Percentiles rank a stretch among this genome's conserved stretches.
Conservation (phyloP, 2,329 filamentous ascomycete genomes). For the Nothophaeocryptopus gaeumannii region DNA sequence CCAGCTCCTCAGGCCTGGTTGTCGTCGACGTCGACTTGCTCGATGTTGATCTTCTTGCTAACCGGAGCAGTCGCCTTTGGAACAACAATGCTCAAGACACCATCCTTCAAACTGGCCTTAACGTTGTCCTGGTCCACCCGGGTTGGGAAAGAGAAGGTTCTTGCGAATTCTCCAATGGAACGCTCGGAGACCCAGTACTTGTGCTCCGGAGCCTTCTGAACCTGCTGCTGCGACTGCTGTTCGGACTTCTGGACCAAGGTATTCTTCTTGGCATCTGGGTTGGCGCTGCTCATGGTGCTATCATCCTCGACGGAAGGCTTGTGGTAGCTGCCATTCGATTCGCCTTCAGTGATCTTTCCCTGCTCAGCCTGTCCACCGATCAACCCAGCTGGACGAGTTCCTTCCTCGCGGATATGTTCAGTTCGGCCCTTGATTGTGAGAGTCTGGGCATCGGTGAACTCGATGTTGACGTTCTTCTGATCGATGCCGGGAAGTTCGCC, state of each 20-base stretch:
- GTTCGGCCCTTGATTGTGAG: constrained; percentile 67
- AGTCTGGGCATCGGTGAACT: constrained; percentile 75
- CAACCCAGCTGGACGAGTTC: constrained; percentile 49
- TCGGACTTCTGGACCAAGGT: constrained; percentile 29
- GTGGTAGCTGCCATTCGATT: constrained; percentile 40
- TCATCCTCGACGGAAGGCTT: constrained; percentile 68
- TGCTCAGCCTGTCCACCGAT: constrained; percentile 34
- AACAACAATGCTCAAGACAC: constrained; percentile 56
- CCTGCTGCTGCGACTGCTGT: constrained; percentile 28
- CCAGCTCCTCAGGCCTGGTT: not conserved
- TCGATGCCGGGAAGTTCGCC: constrained; percentile 75
- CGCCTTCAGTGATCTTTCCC: constrained; percentile 32
- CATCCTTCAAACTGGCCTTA: constrained; percentile 60
- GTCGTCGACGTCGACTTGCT: constrained; percentile 41
- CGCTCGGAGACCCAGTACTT: constrained; percentile 70
- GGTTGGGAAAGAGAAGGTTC: constrained; percentile 58
- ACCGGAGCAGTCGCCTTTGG: constrained; percentile 53
- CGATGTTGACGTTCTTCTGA: constrained; percentile 71
- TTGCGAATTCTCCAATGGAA: constrained; percentile 57
- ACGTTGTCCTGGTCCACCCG: constrained; percentile 60
- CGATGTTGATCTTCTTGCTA: constrained; percentile 55
- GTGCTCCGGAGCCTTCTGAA: constrained; percentile 11
- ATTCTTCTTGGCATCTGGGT: constrained; percentile 13
- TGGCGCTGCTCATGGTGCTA: constrained; percentile 15
- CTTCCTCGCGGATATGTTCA: constrained; percentile 62